A percentile compares a stretch with the other conserved stretches of the same genome.
These are phyloP conservation scores for Saxophila tyrrhenica DNA, from an alignment of 495 filamentous ascomycete species.

Conservation along the genomic window DNA sequence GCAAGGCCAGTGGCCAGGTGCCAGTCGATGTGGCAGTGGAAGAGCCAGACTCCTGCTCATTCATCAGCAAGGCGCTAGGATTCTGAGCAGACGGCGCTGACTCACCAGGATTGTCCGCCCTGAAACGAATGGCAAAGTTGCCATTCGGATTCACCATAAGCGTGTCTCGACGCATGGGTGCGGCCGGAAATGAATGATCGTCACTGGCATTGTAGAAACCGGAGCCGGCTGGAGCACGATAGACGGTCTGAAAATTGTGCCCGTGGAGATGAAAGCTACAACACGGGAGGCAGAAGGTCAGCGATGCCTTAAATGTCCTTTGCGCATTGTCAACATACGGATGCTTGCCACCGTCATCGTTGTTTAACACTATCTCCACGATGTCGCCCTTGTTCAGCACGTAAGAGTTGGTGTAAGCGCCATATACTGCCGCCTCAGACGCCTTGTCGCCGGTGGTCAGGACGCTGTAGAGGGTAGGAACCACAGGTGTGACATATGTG, in stretches of 20 bases:
- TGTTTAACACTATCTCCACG: constrained; percentile 74
- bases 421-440: constrained; percentile 58
- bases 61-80: neutral
- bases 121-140: constrained; percentile 37
- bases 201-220: constrained; percentile 35
- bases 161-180: constrained; percentile 50
- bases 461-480: constrained; percentile 69
- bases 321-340: too few species aligned
- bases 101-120: constrained; percentile 51
- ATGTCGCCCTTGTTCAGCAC: constrained; percentile 56
- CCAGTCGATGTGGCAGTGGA: constrained; percentile 80
- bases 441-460: constrained; percentile 52
- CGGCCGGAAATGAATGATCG: constrained; percentile 31
- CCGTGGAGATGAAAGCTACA: constrained; percentile 89
- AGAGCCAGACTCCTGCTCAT: constrained; percentile 54
- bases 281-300: too few species aligned
- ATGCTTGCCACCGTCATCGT: constrained; percentile 59
- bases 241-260: constrained; percentile 66
- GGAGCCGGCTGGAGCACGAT: constrained; percentile 41
- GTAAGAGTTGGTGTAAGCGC: constrained; percentile 56
- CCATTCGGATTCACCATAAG: constrained; percentile 40
- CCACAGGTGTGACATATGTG: constrained; percentile 60
- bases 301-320: too few species aligned
- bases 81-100: neutral
- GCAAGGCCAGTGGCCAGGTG: constrained; percentile 63